These are phyloP conservation scores for Hyaloperonospora brassicae DNA, from an alignment of 352 stramenopile species.

Conservation along the genomic window DNA sequence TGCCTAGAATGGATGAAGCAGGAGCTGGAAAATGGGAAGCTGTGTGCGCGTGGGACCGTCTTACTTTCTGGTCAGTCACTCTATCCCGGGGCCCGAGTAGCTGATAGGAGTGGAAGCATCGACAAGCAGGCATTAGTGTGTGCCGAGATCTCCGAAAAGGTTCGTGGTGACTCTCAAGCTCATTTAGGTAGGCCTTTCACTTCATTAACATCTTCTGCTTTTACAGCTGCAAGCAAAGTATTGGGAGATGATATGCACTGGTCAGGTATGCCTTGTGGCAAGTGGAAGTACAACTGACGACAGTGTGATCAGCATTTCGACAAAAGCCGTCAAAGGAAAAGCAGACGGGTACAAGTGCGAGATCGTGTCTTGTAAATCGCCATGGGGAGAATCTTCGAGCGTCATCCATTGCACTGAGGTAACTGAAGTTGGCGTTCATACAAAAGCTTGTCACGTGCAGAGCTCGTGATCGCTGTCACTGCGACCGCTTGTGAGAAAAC, in stretches of 20 bases:
- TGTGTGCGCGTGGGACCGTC: constrained; percentile 60
- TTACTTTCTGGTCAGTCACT: constrained; percentile 49
- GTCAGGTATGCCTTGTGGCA: constrained; percentile 31
- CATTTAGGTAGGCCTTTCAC: too few relatives aligned
- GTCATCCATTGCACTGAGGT: constrained; percentile 42
- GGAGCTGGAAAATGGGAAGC: constrained; percentile 73
- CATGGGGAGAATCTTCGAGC: constrained; percentile 21
- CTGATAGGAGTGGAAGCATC: constrained; percentile 10
- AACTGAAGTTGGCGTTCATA: constrained; percentile 32
- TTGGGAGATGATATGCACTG: constrained; percentile 31
- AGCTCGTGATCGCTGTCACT: constrained; percentile 2
- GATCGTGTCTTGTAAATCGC: constrained; percentile 39
- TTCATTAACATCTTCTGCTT: background rate
- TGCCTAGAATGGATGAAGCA: constrained; percentile 62
- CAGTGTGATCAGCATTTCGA: constrained; percentile 33
- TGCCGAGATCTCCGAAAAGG: constrained; percentile 17
- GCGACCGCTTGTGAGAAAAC: background rate
- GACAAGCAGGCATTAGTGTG: constrained; percentile 4
- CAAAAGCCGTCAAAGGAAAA: constrained; percentile 24
- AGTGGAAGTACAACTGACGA: constrained; percentile 25
- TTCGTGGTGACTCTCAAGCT: constrained; percentile 7
- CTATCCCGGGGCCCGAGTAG: background rate
- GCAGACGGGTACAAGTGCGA: constrained; percentile 54
- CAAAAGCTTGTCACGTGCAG: constrained; percentile 23
- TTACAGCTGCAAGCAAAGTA: constrained; percentile 29